A percentile compares a stretch with the other conserved stretches of the same genome.
phyloP scores from a whole-genome alignment of 2,329 filamentous ascomycete species.

The Fusarium subtropicale region DNA sequence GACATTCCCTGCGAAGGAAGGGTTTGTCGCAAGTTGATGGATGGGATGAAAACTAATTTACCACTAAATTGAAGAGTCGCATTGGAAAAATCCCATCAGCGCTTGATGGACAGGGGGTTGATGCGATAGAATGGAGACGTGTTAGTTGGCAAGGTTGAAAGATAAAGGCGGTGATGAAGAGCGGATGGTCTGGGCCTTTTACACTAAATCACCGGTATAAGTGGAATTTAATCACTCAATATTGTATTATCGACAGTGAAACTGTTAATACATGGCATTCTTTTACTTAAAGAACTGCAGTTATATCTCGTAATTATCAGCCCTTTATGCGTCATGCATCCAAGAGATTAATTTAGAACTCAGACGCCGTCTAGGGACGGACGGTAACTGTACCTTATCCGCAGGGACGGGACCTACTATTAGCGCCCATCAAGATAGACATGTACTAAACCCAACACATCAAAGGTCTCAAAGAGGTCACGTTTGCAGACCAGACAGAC shows the following conservation, averaged over 20 bases:
- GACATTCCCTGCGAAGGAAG: conserved; percentile 15
- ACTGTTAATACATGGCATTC: not conserved
- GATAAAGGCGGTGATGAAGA: conserved; percentile 31
- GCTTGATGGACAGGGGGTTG: conserved; percentile 34
- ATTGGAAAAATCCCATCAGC: conserved; percentile 26
- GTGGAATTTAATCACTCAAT: not conserved
- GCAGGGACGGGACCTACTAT: conserved; percentile 20
- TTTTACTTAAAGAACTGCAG: not conserved
- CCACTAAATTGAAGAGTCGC: conserved; percentile 28
- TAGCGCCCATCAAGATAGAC: conserved; percentile 19
- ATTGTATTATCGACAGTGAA: not conserved
- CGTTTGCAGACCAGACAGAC: not conserved
- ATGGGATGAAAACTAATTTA: conserved; percentile 10
- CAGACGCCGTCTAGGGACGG: not conserved
- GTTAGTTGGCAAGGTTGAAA: conserved; percentile 20
- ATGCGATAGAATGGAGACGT: conserved; percentile 34
- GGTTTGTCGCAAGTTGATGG: conserved; percentile 23
- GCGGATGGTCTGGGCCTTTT: conserved; percentile 6
- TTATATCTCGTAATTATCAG: not conserved
- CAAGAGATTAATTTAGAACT: conserved; percentile 24
- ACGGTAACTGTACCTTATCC: conserved; percentile 3
- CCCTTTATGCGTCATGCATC: conserved; percentile 5
- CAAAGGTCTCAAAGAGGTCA: conserved; percentile 13
- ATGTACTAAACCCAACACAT: conserved; percentile 22
- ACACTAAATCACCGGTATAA: not conserved